Conservation (phyloP, 192 early-diverging fungal species). For the Paraglomus brasilianum region DNA sequence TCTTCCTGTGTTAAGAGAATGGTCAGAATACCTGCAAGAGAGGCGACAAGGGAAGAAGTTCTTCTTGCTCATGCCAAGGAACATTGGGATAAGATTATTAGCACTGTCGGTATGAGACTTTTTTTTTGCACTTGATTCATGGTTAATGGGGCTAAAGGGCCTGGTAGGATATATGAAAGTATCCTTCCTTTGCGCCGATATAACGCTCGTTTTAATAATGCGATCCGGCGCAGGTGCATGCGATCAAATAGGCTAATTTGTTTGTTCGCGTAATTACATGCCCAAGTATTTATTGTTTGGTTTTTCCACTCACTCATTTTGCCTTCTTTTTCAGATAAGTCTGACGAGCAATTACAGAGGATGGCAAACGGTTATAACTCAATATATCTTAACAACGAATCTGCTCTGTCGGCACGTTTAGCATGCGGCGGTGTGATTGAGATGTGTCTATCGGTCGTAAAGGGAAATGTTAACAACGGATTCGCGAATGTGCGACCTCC, state of each 20-base stretch:
- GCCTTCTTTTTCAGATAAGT: constrained; percentile 36
- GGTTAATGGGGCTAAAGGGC: neutral
- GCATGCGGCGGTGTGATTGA: constrained; percentile 77
- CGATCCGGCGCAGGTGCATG: too few species aligned
- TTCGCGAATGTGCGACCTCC: constrained; percentile 91
- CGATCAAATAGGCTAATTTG: too few species aligned
- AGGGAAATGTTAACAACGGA: constrained; percentile 65
- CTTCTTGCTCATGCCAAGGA: constrained; percentile 52
- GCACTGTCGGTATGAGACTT: constrained; percentile 43
- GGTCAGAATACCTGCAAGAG: constrained; percentile 41
- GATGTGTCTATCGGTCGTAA: constrained; percentile 67
- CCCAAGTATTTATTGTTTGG: neutral
- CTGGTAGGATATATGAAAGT: too few species aligned
- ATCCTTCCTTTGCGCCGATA: too few species aligned
- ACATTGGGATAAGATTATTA: constrained; percentile 45
- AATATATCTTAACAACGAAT: constrained; percentile 67
- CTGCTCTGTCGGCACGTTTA: constrained; percentile 62
- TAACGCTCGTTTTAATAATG: too few species aligned
- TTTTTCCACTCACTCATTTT: neutral
- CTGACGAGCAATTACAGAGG: constrained; percentile 46
- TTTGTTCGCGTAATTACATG: too few species aligned
- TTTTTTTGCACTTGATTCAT: constrained; percentile 9
- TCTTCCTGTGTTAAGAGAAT: constrained; percentile 50
- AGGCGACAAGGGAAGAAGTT: constrained; percentile 52
- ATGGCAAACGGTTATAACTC: constrained; percentile 55